These are phyloP conservation scores for Coemansia sp. DNA, from an alignment of 192 early-diverging fungal species.

Conservation along the genomic window DNA sequence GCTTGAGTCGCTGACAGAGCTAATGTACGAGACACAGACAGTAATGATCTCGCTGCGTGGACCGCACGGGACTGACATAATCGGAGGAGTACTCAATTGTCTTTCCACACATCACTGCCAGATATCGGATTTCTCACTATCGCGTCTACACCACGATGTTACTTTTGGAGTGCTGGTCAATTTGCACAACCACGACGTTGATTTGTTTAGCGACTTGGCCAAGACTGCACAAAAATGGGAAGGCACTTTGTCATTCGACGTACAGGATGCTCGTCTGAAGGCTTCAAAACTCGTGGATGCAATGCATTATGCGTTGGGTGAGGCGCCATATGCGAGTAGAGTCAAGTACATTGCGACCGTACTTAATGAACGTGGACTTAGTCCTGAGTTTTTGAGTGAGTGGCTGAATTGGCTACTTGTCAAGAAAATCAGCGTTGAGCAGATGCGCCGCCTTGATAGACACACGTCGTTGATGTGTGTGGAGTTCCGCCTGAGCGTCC, in stretches of 20 bases:
- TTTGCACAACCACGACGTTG: conserved; percentile 69
- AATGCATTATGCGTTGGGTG: conserved; percentile 56
- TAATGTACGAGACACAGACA: conserved; percentile 60
- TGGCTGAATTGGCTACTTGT: conserved; percentile 77
- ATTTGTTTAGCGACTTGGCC: conserved; percentile 75
- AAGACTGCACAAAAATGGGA: conserved; percentile 81
- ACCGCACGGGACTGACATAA: conserved; percentile 89
- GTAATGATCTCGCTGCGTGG: conserved; percentile 81
- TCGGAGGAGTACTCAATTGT: conserved; percentile 76
- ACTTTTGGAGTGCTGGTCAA: conserved; percentile 87
- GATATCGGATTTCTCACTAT: conserved; percentile 85
- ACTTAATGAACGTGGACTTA: conserved; percentile 78
- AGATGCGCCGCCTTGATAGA: conserved; percentile 76
- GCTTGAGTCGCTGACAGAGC: conserved; percentile 48
- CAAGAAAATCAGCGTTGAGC: conserved; percentile 82
- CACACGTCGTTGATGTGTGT: conserved; percentile 68
- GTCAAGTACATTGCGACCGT: conserved; percentile 85
- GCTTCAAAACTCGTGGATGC: conserved; percentile 57
- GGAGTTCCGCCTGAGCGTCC: conserved; percentile 84
- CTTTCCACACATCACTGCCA: conserved; percentile 70
- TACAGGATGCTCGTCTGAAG: conserved; percentile 62
- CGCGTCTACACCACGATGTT: conserved; percentile 90
- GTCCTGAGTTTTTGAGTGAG: conserved; percentile 71
- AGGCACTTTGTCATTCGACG: conserved; percentile 79
- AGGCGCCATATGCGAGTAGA: conserved; percentile 84